phyloP scores from a whole-genome alignment of 257 asterid species.

The Solanum boliviense region DNA sequence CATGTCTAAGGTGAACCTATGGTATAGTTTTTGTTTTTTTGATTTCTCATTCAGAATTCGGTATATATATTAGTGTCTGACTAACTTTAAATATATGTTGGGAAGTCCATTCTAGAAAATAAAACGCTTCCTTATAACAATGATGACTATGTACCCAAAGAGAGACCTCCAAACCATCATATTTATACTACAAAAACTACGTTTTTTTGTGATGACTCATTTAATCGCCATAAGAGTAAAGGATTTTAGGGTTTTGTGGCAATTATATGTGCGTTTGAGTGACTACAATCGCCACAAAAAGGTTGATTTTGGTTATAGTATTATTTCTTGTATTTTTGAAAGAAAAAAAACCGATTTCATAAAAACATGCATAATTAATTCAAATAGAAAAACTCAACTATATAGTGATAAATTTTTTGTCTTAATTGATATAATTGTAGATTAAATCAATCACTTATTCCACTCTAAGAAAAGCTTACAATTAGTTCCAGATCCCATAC shows the following conservation, averaged over 20 bases:
- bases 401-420: background rate
- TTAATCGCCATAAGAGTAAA: no score
- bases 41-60: no score
- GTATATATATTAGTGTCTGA: no score
- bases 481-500: background rate
- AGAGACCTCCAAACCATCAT: background rate
- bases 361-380: no score
- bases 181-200: no score
- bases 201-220: background rate
- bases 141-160: background rate
- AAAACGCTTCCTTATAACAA: no score
- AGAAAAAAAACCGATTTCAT: no score
- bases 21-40: no score
- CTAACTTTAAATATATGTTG: no score
- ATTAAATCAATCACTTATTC: background rate
- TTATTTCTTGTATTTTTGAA: no score
- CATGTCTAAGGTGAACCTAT: background rate
- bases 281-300: background rate
- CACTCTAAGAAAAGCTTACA: background rate
- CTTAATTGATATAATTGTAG: background rate
- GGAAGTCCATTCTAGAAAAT: accelerated
- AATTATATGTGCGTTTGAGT: no score
- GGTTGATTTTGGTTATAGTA: background rate
- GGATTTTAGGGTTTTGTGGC: no score
- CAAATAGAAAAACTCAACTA: background rate